Evolutionary conservation across 352 stramenopile genomes (phyloP).

Genomic region (Globisporangium nodosum): DNA sequence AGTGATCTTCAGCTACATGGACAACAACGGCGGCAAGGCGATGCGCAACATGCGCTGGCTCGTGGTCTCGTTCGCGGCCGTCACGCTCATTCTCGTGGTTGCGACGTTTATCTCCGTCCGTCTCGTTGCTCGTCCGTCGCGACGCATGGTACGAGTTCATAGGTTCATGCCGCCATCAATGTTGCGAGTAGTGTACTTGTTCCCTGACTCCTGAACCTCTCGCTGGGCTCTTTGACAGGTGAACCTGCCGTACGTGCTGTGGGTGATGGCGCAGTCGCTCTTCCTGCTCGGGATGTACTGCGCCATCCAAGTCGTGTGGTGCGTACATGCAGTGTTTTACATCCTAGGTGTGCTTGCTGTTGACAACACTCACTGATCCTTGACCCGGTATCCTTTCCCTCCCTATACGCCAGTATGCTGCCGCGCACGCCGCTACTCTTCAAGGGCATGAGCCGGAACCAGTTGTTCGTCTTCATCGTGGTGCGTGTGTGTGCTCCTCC

Average conservation of each 20-base stretch:
- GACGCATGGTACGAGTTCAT: constrained; percentile 49
- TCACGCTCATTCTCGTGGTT: constrained; percentile 37
- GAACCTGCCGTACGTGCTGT: constrained; percentile 78
- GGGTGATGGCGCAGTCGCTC: constrained; percentile 60
- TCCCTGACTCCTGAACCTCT: constrained; percentile 5
- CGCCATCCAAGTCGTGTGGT: constrained; percentile 60
- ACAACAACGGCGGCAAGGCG: constrained; percentile 45
- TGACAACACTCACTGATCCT: too few species aligned
- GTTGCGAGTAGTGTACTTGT: not conserved
- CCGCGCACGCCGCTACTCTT: constrained; percentile 63
- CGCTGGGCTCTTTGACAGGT: constrained; percentile 21
- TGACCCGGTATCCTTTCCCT: too few species aligned
- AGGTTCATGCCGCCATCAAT: not conserved
- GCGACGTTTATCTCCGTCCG: constrained; percentile 53
- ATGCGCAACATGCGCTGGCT: constrained; percentile 68
- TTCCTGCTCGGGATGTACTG: constrained; percentile 56
- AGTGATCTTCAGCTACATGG: constrained; percentile 64
- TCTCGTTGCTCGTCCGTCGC: constrained; percentile 54
- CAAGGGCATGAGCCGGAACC: constrained; percentile 71
- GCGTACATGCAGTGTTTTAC: constrained; percentile 6
- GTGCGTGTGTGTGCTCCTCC: constrained; percentile 20
- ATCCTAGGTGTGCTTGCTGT: too few species aligned
- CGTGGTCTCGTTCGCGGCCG: constrained; percentile 28
- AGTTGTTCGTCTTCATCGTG: constrained; percentile 81
- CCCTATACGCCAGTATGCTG: constrained; percentile 33